These are phyloP conservation scores for Melampsora abietis-canadensis DNA, from an alignment of 1,284 basidiomycete genomes.

Conservation along the genomic window DNA sequence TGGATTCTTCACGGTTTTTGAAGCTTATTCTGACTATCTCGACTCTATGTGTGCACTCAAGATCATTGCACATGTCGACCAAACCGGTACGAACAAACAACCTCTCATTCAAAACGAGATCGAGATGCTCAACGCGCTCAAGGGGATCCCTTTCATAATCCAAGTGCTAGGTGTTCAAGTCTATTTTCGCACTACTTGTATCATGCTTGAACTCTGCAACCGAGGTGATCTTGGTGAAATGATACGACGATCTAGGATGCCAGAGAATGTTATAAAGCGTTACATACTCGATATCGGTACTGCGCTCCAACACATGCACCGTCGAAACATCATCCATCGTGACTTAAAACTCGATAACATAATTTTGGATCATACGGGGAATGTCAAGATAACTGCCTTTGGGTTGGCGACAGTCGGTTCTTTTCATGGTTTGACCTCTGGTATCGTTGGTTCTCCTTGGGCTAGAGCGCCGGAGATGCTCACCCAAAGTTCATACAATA, in stretches of 20 bases:
- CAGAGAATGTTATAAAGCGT: conserved; percentile 30
- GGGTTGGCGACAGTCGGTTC: not conserved
- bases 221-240: no score
- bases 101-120: no score
- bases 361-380: not conserved
- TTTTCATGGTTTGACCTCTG: conserved; percentile 42
- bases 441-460: conserved; percentile 50
- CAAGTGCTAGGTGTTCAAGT: no score
- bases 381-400: conserved; percentile 28
- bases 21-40: no score
- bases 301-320: conserved; percentile 13
- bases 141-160: no score
- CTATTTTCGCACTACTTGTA: no score
- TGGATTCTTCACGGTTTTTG: no score
- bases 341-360: conserved; percentile 38
- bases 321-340: conserved; percentile 9
- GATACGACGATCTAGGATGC: conserved; percentile 20
- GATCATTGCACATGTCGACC: no score
- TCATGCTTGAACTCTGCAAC: no score
- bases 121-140: no score
- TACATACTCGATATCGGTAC: conserved; percentile 26
- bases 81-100: no score
- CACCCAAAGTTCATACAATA: conserved; percentile 46
- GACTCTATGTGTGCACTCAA: no score
- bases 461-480: conserved; percentile 50